phyloP scores from a whole-genome alignment of 345 rosid genomes.

The Dovyalis caffra region DNA sequence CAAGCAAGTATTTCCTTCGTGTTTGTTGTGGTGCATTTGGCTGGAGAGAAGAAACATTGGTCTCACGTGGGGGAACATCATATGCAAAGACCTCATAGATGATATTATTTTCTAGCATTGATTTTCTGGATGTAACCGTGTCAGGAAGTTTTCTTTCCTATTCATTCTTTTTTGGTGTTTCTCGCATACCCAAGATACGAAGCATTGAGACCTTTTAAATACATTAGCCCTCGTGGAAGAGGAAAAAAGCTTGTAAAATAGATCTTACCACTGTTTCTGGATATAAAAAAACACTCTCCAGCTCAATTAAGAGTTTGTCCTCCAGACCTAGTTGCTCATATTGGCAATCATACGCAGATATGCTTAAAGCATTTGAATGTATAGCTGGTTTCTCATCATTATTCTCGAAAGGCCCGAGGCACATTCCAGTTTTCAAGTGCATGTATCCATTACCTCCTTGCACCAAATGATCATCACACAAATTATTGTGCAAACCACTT shows the following conservation, averaged over 20 bases:
- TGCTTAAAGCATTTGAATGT: constrained; percentile 11
- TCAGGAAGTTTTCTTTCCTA: not conserved
- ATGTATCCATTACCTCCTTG: constrained; percentile 22
- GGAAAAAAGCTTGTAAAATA: not conserved
- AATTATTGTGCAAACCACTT: constrained; percentile 13
- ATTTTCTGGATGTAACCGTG: not conserved
- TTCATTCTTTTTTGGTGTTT: not conserved
- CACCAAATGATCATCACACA: constrained; percentile 16
- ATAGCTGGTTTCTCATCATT: constrained; percentile 15
- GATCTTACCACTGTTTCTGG: constrained; percentile 48
- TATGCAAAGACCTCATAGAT: not conserved
- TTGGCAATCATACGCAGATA: constrained; percentile 29
- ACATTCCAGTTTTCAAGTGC: constrained; percentile 18
- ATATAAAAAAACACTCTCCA: constrained; percentile 48
- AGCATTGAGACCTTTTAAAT: not conserved
- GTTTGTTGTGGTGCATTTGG: not conserved
- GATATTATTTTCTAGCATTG: not conserved
- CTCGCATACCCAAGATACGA: not conserved
- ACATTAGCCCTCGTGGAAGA: not conserved
- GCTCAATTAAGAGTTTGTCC: constrained; percentile 46
- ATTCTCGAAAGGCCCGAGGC: constrained; percentile 18
- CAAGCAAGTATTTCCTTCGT: not conserved
- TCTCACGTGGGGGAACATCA: not conserved
- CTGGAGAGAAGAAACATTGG: not conserved
- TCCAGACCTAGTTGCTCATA: constrained; percentile 40